Conservation (phyloP, 768 basidiomycete genomes). For the Gautieria morchelliformis region DNA sequence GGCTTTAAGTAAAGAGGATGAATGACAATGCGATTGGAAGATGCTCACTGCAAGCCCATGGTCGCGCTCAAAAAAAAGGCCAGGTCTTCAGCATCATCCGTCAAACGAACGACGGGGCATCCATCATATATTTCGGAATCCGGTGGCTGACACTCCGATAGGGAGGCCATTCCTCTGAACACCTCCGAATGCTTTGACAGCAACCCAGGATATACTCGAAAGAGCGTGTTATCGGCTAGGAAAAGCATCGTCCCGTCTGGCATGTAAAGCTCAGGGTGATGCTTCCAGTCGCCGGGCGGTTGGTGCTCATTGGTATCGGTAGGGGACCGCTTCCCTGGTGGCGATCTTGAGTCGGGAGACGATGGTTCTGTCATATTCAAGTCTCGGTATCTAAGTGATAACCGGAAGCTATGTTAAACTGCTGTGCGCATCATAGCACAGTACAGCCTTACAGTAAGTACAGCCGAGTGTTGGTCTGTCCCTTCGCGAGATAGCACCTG, state of each 20-base stretch:
- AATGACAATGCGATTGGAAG: conserved; percentile 6
- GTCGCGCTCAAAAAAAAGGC: conserved; percentile 11
- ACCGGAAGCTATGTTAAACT: too few species aligned
- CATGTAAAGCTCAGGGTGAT: conserved; percentile 18
- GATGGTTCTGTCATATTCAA: too few species aligned
- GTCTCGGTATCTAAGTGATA: too few species aligned
- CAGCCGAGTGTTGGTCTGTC: too few species aligned
- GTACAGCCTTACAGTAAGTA: too few species aligned
- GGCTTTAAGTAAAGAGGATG: neutral
- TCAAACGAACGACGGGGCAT: conserved; percentile 18
- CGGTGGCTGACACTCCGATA: conserved; percentile 12
- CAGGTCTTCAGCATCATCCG: conserved; percentile 14
- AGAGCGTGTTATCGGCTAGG: conserved; percentile 17
- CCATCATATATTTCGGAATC: conserved; percentile 17
- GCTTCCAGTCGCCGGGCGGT: conserved; percentile 4
- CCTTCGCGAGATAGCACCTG: too few species aligned
- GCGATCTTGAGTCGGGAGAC: too few species aligned
- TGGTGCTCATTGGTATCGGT: neutral
- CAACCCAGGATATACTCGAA: conserved; percentile 17
- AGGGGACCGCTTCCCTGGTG: neutral
- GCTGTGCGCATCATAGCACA: too few species aligned
- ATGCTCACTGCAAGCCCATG: neutral
- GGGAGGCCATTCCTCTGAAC: conserved; percentile 17
- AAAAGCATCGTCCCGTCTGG: conserved; percentile 19
- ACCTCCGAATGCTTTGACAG: conserved; percentile 17